These are phyloP conservation scores for Solanum appendiculatum DNA, from an alignment of 257 asterid genomes.

Conservation along the genomic window DNA sequence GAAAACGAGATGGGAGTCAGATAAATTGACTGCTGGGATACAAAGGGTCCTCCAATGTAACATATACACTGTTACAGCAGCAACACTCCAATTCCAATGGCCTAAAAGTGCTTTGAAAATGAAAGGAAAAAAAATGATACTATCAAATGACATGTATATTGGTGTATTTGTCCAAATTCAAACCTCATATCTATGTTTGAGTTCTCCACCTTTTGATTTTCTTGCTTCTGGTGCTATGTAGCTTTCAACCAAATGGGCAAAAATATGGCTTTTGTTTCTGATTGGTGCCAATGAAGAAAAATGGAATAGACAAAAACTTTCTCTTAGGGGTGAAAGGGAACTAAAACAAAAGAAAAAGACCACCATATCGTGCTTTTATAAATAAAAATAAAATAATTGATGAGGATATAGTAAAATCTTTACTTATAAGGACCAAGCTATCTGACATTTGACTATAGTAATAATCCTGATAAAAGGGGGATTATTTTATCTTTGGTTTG, in stretches of 20 bases:
- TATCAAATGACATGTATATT: background rate
- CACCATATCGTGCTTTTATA: background rate
- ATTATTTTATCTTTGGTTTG: background rate
- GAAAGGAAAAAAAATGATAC: background rate
- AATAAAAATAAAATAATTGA: background rate
- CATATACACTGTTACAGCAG: background rate
- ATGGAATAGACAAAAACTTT: background rate
- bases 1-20: background rate
- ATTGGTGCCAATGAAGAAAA: background rate
- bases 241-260: background rate
- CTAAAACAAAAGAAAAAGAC: background rate
- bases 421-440: background rate
- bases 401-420: background rate
- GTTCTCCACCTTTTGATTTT: background rate
- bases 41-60: background rate
- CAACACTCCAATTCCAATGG: background rate
- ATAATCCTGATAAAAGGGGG: background rate
- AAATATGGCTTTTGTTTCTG: background rate
- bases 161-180: background rate
- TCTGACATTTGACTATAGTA: background rate
- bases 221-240: background rate
- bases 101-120: background rate
- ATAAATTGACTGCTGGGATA: background rate
- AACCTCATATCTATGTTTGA: background rate
- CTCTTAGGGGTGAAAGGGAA: background rate